Conservation (phyloP, 2,329 filamentous ascomycete genomes). For the Fusarium sp. region DNA sequence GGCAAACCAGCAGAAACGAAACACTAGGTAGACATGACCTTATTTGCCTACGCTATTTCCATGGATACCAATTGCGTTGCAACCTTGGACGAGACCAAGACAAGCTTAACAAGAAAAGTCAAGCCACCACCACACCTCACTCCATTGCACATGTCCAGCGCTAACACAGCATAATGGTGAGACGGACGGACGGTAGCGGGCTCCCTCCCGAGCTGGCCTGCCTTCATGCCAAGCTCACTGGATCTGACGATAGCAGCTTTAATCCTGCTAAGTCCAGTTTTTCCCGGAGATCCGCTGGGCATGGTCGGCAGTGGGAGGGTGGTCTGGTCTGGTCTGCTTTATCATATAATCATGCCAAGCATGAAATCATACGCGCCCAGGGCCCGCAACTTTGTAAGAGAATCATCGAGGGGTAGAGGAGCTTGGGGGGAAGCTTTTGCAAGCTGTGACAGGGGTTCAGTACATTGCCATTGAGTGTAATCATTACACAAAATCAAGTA, state of each 20-base stretch:
- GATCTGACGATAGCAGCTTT: slow-evolving; percentile 10
- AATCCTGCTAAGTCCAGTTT: slow-evolving; percentile 19
- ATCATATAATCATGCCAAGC: slow-evolving; percentile 31
- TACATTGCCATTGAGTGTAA: slow-evolving; percentile 18
- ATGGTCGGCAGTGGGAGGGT: slow-evolving; percentile 6
- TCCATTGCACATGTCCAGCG: slow-evolving; percentile 13
- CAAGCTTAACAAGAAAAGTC: slow-evolving; percentile 3
- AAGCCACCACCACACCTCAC: slow-evolving; percentile 3
- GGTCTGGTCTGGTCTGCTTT: slow-evolving; percentile 16
- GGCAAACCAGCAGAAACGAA: slow-evolving; percentile 31
- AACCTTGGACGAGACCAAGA: slow-evolving; percentile 13
- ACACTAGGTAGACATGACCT: slow-evolving; percentile 9
- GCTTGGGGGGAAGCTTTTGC: slow-evolving; percentile 24
- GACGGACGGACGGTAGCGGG: neutral
- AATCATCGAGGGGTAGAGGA: slow-evolving; percentile 34
- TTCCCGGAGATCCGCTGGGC: slow-evolving; percentile 9
- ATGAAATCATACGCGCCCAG: slow-evolving; percentile 41
- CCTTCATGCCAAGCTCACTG: slow-evolving; percentile 8
- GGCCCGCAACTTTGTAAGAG: slow-evolving; percentile 28
- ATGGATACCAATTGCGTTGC: slow-evolving; percentile 14
- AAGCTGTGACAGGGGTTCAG: slow-evolving; percentile 30
- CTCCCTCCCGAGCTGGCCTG: slow-evolving; percentile 21
- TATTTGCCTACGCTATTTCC: slow-evolving; percentile 12
- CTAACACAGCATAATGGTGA: slow-evolving; percentile 13
- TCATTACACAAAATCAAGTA: slow-evolving; percentile 27